These are phyloP conservation scores for Rhodotorula sp. DNA, from an alignment of 1,284 basidiomycete genomes.

Conservation along the genomic window DNA sequence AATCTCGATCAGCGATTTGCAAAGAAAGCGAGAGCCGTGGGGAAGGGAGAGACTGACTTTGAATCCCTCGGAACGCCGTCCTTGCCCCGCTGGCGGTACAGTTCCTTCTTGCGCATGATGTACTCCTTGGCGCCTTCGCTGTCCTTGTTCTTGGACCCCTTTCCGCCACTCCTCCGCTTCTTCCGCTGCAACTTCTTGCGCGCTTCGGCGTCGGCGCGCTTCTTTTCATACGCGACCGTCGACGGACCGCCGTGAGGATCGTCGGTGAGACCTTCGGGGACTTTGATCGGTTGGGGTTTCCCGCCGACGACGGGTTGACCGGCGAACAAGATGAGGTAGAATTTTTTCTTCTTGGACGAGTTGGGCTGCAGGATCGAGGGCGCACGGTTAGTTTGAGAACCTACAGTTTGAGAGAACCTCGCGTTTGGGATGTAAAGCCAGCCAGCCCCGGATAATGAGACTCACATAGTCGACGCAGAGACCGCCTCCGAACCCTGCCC, in stretches of 20 bases:
- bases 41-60: constrained; percentile 27
- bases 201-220: constrained; percentile 46
- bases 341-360: constrained; percentile 80
- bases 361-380: constrained; percentile 59
- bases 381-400: neutral
- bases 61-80: constrained; percentile 49
- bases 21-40: neutral
- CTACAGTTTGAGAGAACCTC: neutral
- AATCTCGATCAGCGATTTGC: too few relatives aligned
- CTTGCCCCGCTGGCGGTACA: constrained; percentile 57
- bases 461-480: constrained; percentile 82
- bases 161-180: constrained; percentile 18
- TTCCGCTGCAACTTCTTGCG: constrained; percentile 27
- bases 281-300: constrained; percentile 33
- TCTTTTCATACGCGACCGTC: constrained; percentile 63
- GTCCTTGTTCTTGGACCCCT: neutral
- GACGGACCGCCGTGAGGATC: constrained; percentile 49
- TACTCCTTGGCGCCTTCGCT: constrained; percentile 52
- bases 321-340: constrained; percentile 84
- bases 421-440: neutral
- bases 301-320: constrained; percentile 52
- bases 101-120: constrained; percentile 59
- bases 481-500: constrained; percentile 95
- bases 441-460: neutral
- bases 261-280: constrained; percentile 45